Conservation (phyloP, 169 alveolate species). For the Amoebophrya sp. region DNA sequence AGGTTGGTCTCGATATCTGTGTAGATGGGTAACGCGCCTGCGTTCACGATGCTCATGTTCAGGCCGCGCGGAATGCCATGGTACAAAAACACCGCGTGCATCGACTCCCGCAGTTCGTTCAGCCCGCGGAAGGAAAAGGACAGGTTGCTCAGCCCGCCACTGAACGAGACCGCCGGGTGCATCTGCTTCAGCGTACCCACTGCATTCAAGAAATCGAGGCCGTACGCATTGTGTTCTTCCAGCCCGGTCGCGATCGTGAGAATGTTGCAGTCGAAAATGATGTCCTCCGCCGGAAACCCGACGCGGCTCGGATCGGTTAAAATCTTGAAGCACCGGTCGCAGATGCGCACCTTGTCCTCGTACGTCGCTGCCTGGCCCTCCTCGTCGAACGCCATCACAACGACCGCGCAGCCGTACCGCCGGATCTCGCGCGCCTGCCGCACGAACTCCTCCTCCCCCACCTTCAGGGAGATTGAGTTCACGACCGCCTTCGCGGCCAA, state of each 20-base stretch:
- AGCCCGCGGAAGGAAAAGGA: constrained; percentile 54
- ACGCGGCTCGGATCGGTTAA: constrained; percentile 28
- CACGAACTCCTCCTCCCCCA: constrained; percentile 51
- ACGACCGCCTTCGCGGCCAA: constrained; percentile 52
- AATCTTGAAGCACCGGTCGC: constrained; percentile 40
- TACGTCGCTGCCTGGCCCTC: constrained; percentile 51
- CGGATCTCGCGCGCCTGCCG: constrained; percentile 34
- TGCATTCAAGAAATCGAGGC: constrained; percentile 45
- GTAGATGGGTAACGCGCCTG: constrained; percentile 51
- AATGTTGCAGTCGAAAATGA: constrained; percentile 50
- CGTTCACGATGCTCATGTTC: constrained; percentile 53
- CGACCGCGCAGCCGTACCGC: constrained; percentile 51
- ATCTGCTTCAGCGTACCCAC: constrained; percentile 26
- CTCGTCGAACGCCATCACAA: constrained; percentile 62
- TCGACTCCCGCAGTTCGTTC: constrained; percentile 47
- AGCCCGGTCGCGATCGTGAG: constrained; percentile 58
- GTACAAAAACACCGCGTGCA: constrained; percentile 48
- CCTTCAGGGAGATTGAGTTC: constrained; percentile 48
- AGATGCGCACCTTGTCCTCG: constrained; percentile 45
- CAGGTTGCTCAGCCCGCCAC: constrained; percentile 42
- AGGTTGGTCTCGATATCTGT: constrained; percentile 41
- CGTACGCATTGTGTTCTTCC: constrained; percentile 52
- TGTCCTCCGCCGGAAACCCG: constrained; percentile 45
- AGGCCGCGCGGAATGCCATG: constrained; percentile 48
- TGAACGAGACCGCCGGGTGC: constrained; percentile 22